Evolutionary conservation across 2,329 filamentous ascomycete genomes (phyloP).

Genomic region (Cercospora janseana): DNA sequence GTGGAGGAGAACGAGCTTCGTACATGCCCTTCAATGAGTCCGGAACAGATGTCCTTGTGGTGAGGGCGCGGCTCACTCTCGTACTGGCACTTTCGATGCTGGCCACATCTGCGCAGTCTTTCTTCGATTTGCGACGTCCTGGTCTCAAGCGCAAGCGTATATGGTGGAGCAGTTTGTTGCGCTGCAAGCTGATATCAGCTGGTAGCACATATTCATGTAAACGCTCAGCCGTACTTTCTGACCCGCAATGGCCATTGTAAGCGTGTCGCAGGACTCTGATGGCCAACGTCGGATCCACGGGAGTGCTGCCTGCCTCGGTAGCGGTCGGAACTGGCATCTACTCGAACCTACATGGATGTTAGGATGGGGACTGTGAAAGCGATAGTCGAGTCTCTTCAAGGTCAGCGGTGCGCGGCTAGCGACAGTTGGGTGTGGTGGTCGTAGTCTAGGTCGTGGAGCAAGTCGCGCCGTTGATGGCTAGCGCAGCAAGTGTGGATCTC

Average conservation of each 20-base stretch:
- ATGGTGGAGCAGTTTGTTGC: conserved; percentile 1
- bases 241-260: not conserved
- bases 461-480: too few relatives aligned
- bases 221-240: not conserved
- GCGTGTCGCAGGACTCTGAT: not conserved
- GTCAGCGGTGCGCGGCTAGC: not conserved
- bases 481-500: too few relatives aligned
- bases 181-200: not conserved
- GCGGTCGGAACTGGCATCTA: conserved; percentile 5
- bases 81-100: conserved; percentile 11
- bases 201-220: not conserved
- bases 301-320: not conserved
- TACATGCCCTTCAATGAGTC: conserved; percentile 17
- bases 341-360: conserved; percentile 3
- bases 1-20: not conserved
- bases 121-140: not conserved
- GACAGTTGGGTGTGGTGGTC: not conserved
- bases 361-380: not conserved
- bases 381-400: not conserved
- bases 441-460: not conserved
- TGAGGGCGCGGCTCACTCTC: conserved; percentile 11
- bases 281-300: not conserved
- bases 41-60: conserved; percentile 9
- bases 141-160: not conserved
- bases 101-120: conserved; percentile 3